These are phyloP conservation scores for Leishmania amazonensis DNA, from an alignment of 208 protist genomes.

Conservation along the genomic window DNA sequence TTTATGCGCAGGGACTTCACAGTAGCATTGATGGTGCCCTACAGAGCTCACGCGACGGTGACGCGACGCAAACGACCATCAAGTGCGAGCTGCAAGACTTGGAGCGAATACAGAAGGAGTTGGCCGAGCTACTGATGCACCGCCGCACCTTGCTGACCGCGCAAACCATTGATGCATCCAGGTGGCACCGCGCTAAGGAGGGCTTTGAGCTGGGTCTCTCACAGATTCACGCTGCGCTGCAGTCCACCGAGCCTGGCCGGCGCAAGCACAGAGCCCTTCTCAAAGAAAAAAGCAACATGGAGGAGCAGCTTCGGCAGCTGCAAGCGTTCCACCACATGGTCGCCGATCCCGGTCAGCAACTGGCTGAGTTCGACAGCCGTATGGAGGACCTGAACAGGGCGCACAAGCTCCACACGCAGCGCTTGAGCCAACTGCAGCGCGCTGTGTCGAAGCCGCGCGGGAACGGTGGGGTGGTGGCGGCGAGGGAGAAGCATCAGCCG, in stretches of 20 bases:
- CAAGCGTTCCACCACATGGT: conserved; percentile 52
- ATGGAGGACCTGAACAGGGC: conserved; percentile 79
- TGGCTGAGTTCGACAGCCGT: conserved; percentile 65
- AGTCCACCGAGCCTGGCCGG: conserved; percentile 1
- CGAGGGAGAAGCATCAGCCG: conserved; percentile 6
- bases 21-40: not conserved
- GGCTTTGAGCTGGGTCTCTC: conserved; percentile 47
- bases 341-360: conserved; percentile 49
- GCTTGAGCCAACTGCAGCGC: conserved; percentile 61
- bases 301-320: conserved; percentile 48
- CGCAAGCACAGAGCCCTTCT: conserved; percentile 17
- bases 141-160: conserved; percentile 38
- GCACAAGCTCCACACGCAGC: conserved; percentile 62
- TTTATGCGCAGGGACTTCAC: not conserved
- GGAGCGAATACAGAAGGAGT: conserved; percentile 56
- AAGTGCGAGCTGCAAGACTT: conserved; percentile 49
- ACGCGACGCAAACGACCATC: conserved; percentile 42
- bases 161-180: conserved; percentile 35
- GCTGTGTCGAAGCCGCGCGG: not conserved
- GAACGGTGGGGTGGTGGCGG: not conserved
- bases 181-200: conserved; percentile 49
- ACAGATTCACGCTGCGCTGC: conserved; percentile 35
- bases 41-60: not conserved
- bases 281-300: conserved; percentile 33
- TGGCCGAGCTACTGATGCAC: conserved; percentile 57